Evolutionary conservation across 2,329 filamentous ascomycete genomes (phyloP).

Genomic region (Leptoxyphium fumago): DNA sequence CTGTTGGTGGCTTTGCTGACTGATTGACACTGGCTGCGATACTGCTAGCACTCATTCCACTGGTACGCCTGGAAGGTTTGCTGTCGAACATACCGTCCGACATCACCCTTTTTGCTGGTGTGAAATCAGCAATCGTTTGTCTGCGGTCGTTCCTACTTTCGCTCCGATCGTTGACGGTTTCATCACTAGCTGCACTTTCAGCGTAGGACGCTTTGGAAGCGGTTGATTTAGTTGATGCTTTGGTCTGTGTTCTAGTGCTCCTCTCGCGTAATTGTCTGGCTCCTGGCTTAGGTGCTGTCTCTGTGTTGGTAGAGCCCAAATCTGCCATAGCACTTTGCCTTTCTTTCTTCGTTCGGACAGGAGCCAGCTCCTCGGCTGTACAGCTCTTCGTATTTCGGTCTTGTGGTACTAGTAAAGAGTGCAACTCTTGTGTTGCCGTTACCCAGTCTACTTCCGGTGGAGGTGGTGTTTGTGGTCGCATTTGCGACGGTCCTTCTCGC

Average conservation of each 20-base stretch:
- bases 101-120: constrained; percentile 14
- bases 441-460: constrained; percentile 76
- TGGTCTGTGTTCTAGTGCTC: constrained; percentile 1
- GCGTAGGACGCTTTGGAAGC: constrained; percentile 4
- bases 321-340: constrained; percentile 39
- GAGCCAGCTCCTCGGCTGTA: constrained; percentile 59
- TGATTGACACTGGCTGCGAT: constrained; percentile 4
- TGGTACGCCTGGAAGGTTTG: constrained; percentile 14
- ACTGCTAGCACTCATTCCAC: constrained; percentile 16
- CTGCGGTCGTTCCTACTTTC: constrained; percentile 7
- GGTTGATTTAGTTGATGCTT: constrained; percentile 1
- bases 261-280: constrained; percentile 1
- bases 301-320: constrained; percentile 25
- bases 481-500: constrained; percentile 19
- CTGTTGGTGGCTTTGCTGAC: background rate
- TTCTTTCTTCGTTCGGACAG: constrained; percentile 44
- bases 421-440: constrained; percentile 67
- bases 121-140: constrained; percentile 26
- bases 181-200: constrained; percentile 14
- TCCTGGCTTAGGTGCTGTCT: constrained; percentile 11
- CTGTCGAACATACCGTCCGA: constrained; percentile 14
- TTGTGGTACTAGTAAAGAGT: constrained; percentile 64
- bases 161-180: constrained; percentile 8
- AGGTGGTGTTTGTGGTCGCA: constrained; percentile 44
- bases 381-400: constrained; percentile 63